Base-by-base conservation (phyloP, 805 yeast genomes). In the Yarrowia bubula region DNA sequence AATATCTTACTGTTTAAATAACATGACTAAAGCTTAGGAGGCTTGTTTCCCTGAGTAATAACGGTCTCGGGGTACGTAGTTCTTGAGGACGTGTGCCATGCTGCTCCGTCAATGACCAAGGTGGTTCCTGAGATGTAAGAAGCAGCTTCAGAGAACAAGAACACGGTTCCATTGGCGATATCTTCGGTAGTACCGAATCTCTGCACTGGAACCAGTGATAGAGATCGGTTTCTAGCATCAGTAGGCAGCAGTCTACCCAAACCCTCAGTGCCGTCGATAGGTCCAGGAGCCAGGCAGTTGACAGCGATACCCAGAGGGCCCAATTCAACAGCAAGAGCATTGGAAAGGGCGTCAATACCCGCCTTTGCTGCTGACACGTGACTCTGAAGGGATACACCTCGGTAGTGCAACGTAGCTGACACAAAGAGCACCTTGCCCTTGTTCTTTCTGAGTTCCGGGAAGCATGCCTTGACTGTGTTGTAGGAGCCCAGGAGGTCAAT, bases 301-400 rank as follows among this genome's bases (percentile, higher is more conserved):
- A 86, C 83, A 63, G 93, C 82, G 44, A 92, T 82, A 3, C 98
- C 98, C 64, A 90, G 74, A 1, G 97, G 96, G 1, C 98, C 98
- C 64, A 90, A 79, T 75, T 92, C 98, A 4, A 91, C 95, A 0
- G 97, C 96, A 66, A 92, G 76, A 1, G 92, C 87, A 68, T 87
- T 86, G 17, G 90, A 85, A 37, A 92, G 79, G 1, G 97, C 96
- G 74, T 93, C 98, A 41, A 93, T 82, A 18, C 97, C 98, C 0
- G 98, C 97, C 76, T 93, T 92, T 1, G 98, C 98, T 0, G 98
- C 97, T 3, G 92, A 88, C 3, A 92, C 97, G 71, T 92, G 98
- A 2, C 86, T 72, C 76, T 93, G 98, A 77, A 88, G 85, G 8
- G 97, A 96, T 22, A 88, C 84, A 8, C 98, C 98, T 70, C 85